phyloP scores from a whole-genome alignment of 2,329 filamentous ascomycete genomes.

The Emmonsiellopsis sp. region DNA sequence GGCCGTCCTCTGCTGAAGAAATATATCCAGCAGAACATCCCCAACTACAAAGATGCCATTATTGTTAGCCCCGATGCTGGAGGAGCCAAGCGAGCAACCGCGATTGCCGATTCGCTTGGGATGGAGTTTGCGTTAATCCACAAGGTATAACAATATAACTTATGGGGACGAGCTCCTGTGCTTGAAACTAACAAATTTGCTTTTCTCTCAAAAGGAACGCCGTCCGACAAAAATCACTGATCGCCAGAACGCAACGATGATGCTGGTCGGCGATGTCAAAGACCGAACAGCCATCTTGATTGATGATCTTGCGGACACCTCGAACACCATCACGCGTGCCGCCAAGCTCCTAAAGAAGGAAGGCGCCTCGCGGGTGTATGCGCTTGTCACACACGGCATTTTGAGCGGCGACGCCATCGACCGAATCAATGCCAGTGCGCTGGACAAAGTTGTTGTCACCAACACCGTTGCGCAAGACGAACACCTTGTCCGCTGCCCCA shows the following conservation, averaged over 20 bases:
- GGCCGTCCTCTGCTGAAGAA: conserved; percentile 49
- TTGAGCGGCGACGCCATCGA: conserved; percentile 91
- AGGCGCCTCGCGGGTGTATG: conserved; percentile 78
- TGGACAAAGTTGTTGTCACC: conserved; percentile 91
- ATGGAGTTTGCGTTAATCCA: conserved; percentile 97
- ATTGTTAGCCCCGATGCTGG: conserved; percentile 95
- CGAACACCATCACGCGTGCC: conserved; percentile 91
- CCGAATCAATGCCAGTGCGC: conserved; percentile 81
- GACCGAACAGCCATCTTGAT: conserved; percentile 79
- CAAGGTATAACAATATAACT: conserved; percentile 55
- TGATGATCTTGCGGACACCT: conserved; percentile 91
- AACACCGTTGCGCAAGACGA: conserved; percentile 89
- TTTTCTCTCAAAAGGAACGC: conserved; percentile 55
- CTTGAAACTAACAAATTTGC: not conserved
- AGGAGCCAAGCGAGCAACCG: conserved; percentile 89
- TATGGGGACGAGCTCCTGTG: not conserved
- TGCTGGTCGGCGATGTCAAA: conserved; percentile 80
- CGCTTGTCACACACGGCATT: conserved; percentile 87
- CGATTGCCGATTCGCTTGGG: conserved; percentile 84
- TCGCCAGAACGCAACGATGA: conserved; percentile 75
- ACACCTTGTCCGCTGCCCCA: conserved; percentile 66
- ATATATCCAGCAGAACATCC: conserved; percentile 69
- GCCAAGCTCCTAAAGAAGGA: conserved; percentile 96
- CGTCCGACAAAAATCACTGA: conserved; percentile 80
- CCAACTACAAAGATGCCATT: conserved; percentile 74